A percentile compares a stretch with the other conserved stretches of the same genome.
Evolutionary conservation across 1,284 basidiomycete genomes (phyloP).

Genomic region (Meira nashicola): DNA sequence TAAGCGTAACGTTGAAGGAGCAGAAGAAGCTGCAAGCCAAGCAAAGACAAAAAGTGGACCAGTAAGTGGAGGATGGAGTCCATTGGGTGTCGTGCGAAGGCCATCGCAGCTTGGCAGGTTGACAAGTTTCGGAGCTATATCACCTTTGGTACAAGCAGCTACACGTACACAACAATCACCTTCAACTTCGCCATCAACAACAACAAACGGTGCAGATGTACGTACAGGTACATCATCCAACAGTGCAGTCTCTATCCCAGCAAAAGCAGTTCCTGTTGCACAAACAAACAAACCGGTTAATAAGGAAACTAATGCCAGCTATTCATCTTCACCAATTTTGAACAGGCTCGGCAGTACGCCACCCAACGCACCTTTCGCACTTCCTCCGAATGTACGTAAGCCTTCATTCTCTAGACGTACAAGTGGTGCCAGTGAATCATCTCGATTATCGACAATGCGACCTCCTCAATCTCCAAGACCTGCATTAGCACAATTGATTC

Average conservation of each 20-base stretch:
- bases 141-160: slow-evolving; percentile 6
- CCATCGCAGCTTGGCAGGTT: slow-evolving; percentile 32
- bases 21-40: slow-evolving; percentile 58
- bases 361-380: slow-evolving; percentile 31
- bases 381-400: slow-evolving; percentile 31
- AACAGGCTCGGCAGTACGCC: not conserved
- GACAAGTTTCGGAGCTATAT: slow-evolving; percentile 14
- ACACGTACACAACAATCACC: slow-evolving; percentile 3
- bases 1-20: slow-evolving; percentile 58
- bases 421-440: not conserved
- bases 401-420: slow-evolving; percentile 20
- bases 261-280: too few relatives aligned
- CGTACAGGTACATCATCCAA: too few relatives aligned
- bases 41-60: slow-evolving; percentile 7
- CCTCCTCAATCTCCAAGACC: not conserved
- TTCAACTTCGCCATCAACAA: slow-evolving; percentile 6
- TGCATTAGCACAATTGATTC: not conserved
- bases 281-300: too few relatives aligned
- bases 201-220: not conserved
- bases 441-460: not conserved
- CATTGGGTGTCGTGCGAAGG: slow-evolving; percentile 20
- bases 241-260: too few relatives aligned
- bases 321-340: too few relatives aligned
- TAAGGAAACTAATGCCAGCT: too few relatives aligned
- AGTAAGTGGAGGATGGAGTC: not conserved